Evolutionary conservation across 176 grass and related monocot species (phyloP).

Genomic region (Triticum urartu): DNA sequence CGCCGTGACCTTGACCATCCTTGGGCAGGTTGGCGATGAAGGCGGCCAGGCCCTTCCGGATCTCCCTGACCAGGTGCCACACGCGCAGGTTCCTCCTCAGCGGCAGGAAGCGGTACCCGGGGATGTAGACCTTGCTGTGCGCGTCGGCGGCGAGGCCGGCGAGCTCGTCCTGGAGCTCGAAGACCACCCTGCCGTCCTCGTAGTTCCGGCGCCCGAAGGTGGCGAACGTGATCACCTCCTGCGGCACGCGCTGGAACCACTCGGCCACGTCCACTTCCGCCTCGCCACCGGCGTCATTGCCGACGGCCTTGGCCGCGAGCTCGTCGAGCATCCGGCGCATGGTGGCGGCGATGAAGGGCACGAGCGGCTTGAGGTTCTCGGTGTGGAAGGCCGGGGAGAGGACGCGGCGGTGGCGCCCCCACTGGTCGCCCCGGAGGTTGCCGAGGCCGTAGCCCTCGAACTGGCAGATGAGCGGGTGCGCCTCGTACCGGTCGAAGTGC

Average conservation of each 20-base stretch:
- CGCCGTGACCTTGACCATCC: not conserved
- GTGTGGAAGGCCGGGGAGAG: slow-evolving; percentile 75
- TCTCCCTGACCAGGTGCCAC: slow-evolving; percentile 80
- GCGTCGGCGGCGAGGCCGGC: slow-evolving; percentile 75
- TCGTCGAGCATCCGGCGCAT: slow-evolving; percentile 66
- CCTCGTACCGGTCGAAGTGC: slow-evolving; percentile 86
- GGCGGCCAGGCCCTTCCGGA: slow-evolving; percentile 50
- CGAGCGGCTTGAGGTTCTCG: slow-evolving; percentile 76
- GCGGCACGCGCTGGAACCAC: slow-evolving; percentile 71
- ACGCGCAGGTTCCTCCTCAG: slow-evolving; percentile 58
- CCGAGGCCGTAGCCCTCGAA: slow-evolving; percentile 84
- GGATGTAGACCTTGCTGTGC: slow-evolving; percentile 87
- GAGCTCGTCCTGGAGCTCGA: slow-evolving; percentile 73
- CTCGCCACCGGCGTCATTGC: slow-evolving; percentile 16
- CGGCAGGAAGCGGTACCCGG: slow-evolving; percentile 89
- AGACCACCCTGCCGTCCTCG: slow-evolving; percentile 63
- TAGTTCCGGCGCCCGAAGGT: slow-evolving; percentile 77
- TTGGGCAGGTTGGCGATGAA: slow-evolving; percentile 43
- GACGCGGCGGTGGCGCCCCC: slow-evolving; percentile 72
- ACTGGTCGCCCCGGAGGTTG: slow-evolving; percentile 72
- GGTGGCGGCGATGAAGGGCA: slow-evolving; percentile 64
- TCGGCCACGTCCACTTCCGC: slow-evolving; percentile 73
- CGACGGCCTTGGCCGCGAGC: slow-evolving; percentile 16
- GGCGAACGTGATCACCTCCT: slow-evolving; percentile 74
- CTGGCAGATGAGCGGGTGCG: slow-evolving; percentile 78